Evolutionary conservation across 1,139 yeast genomes (phyloP).

Genomic region (Hyphopichia fennica): DNA sequence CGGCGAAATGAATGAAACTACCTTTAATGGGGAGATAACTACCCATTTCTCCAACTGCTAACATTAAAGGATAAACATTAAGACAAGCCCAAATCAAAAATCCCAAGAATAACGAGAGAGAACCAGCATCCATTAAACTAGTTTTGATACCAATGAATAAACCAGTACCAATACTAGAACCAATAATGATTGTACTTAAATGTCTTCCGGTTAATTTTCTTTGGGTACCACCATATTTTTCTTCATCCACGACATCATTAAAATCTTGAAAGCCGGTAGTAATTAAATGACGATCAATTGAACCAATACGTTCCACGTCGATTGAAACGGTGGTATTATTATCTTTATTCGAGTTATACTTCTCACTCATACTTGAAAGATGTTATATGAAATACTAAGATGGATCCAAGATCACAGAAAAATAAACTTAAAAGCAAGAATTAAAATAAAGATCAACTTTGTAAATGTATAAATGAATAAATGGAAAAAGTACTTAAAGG

Average conservation of each 20-base stretch:
- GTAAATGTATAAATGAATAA: too few relatives aligned
- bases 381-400: too few relatives aligned
- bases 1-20: constrained; percentile 35
- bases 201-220: constrained; percentile 45
- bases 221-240: constrained; percentile 28
- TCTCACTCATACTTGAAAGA: neutral
- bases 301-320: constrained; percentile 25
- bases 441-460: too few relatives aligned
- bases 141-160: constrained; percentile 38
- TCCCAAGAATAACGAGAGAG: constrained; percentile 38
- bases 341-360: neutral
- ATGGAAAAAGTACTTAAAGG: too few relatives aligned
- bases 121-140: constrained; percentile 36
- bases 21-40: constrained; percentile 41
- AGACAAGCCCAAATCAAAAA: constrained; percentile 35
- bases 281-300: constrained; percentile 11
- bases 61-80: constrained; percentile 40
- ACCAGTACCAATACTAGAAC: constrained; percentile 53
- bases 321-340: constrained; percentile 8
- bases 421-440: too few relatives aligned
- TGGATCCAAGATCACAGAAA: too few relatives aligned
- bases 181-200: constrained; percentile 49
- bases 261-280: constrained; percentile 29
- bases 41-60: constrained; percentile 42
- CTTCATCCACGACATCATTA: constrained; percentile 29